Evolutionary conservation across 176 grass and related monocot species (phyloP).

Genomic region (Tillandsia leiboldiana): DNA sequence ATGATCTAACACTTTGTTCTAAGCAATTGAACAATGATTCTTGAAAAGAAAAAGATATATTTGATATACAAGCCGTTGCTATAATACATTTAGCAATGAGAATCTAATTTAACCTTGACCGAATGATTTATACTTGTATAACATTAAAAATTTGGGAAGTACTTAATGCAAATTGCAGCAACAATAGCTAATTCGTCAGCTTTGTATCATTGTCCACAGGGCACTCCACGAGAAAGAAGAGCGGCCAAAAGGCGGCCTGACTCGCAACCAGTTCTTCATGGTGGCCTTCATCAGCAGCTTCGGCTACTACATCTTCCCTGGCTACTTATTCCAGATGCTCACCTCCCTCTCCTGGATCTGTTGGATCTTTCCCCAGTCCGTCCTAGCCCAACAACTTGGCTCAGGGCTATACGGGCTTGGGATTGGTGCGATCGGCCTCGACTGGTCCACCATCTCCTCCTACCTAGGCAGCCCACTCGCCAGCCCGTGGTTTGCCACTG

Average conservation of each 20-base stretch:
- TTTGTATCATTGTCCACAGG: slow-evolving; percentile 3
- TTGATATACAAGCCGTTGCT: too few relatives aligned
- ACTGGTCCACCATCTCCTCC: slow-evolving; percentile 71
- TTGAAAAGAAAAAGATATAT: too few relatives aligned
- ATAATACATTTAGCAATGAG: too few relatives aligned
- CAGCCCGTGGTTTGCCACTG: slow-evolving; percentile 94
- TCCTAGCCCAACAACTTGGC: slow-evolving; percentile 75
- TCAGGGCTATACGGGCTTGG: slow-evolving; percentile 65
- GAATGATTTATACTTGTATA: too few relatives aligned
- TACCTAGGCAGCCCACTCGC: slow-evolving; percentile 88
- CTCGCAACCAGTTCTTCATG: slow-evolving; percentile 78
- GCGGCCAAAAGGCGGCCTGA: slow-evolving; percentile 49
- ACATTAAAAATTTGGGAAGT: not conserved
- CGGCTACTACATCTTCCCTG: slow-evolving; percentile 71
- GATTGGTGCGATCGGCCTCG: slow-evolving; percentile 58
- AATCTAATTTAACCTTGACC: too few relatives aligned
- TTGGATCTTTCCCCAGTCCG: slow-evolving; percentile 60
- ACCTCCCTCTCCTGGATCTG: slow-evolving; percentile 94
- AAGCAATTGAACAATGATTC: too few relatives aligned
- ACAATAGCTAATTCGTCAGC: not conserved
- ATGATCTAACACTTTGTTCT: too few relatives aligned
- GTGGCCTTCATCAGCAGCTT: slow-evolving; percentile 75
- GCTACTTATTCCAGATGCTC: slow-evolving; percentile 89
- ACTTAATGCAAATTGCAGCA: not conserved
- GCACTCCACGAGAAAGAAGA: slow-evolving; percentile 73